A percentile compares a stretch with the other conserved stretches of the same genome.
phyloP scores from a whole-genome alignment of 805 yeast species.

The Jamesozyma spencerorum region DNA sequence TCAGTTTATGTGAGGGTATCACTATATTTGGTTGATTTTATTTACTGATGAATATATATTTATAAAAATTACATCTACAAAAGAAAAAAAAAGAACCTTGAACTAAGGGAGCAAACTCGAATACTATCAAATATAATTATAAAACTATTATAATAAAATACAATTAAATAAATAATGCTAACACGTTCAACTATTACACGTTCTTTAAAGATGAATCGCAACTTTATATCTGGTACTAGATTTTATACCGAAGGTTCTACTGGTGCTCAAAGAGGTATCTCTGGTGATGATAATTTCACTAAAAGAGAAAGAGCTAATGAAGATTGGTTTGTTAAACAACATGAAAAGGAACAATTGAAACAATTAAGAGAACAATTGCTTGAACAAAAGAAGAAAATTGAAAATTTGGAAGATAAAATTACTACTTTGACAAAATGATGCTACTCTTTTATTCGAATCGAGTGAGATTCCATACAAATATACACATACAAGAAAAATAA shows the following conservation, averaged over 20 bases:
- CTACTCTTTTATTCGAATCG: background rate
- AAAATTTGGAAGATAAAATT: conserved; percentile 40
- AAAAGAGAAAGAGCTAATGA: conserved; percentile 93
- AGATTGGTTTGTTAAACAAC: conserved; percentile 74
- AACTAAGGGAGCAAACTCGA: background rate
- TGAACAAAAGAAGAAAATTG: conserved; percentile 59
- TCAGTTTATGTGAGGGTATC: background rate
- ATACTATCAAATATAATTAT: too few relatives aligned
- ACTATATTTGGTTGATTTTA: background rate
- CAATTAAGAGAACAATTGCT: conserved; percentile 66
- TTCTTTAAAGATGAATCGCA: conserved; percentile 12
- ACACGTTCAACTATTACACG: conserved; percentile 25
- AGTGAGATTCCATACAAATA: background rate
- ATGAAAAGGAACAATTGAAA: conserved; percentile 80
- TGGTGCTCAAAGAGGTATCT: conserved; percentile 44
- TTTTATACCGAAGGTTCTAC: conserved; percentile 48
- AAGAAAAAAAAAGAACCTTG: background rate
- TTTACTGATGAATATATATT: too few relatives aligned
- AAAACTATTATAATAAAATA: too few relatives aligned
- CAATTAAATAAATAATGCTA: too few relatives aligned
- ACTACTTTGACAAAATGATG: conserved; percentile 17
- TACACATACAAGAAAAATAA: background rate
- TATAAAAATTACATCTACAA: too few relatives aligned
- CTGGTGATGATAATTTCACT: conserved; percentile 48
- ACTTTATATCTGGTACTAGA: conserved; percentile 13